Base-by-base conservation (phyloP, 2,329 filamentous ascomycete genomes). In the Fusarium acutatum region DNA sequence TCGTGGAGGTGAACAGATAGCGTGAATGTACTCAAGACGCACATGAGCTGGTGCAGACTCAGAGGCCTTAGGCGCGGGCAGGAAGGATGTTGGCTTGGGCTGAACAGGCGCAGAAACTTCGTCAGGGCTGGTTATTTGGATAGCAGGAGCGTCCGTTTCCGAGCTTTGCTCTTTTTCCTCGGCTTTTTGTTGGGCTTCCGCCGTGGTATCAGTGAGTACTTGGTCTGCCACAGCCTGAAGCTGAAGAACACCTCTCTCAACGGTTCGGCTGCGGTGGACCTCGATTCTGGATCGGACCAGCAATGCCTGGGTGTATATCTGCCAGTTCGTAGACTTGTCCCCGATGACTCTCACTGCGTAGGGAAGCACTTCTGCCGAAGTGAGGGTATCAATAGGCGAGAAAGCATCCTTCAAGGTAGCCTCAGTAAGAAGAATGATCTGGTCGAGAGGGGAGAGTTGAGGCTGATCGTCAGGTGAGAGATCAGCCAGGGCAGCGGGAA, bases 161-260 rank as follows among this genome's bases (percentile, higher is more conserved):
- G 81, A 75, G 9, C 57, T 41, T 40, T 74, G 68, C 46, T 77
- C 78, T 56, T 70, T 69, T 2, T 53, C 44, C 17, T 79, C 74
- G 3, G 79, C 78, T n/a, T 82, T 75, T 18, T 75, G 65, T 9
- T 80, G 62, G 9, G 78, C 53, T 13, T 80, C 67, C 24, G 84
- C 83, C 3, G 83, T 79, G 0, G 94, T 98, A 69, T 98, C 95
- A 1, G 94, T 93, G 67, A 99, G 91, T 59, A 99, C 93, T 79
- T 99, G 96, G 76, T 99, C 96, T 3, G 98, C 95, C 1, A 99
- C 90, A 3, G 95, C 95, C 82, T 99, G 96, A 75, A 99, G 89
- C 82, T 99, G 96, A 26, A 99, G 85, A 1, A 99, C 90, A 50
- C 94, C 94, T 67, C 96, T 88, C 83, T 99, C 96, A 41, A 97